Conservation (phyloP, 164 flowering plant species). For the Hamamelis virginiana region DNA sequence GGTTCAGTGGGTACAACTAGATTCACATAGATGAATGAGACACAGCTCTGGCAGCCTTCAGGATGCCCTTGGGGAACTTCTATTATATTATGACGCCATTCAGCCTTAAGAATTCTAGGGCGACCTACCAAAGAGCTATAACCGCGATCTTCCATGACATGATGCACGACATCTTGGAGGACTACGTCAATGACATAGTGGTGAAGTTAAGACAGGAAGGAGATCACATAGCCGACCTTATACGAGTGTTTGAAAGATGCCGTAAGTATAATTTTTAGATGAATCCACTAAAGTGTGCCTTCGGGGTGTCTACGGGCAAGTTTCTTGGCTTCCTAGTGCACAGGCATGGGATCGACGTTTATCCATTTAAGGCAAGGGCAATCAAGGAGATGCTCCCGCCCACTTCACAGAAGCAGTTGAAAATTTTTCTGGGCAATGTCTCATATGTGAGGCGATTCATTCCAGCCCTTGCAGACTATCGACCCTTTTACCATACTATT, state of each 20-base stretch:
- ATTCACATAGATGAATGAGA: background rate
- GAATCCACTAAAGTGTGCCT: too few relatives aligned
- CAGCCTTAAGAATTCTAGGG: background rate
- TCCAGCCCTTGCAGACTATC: background rate
- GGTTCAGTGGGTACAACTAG: background rate
- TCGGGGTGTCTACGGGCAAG: too few relatives aligned
- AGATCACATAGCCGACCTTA: background rate
- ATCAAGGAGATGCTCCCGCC: too few relatives aligned
- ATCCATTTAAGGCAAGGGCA: background rate
- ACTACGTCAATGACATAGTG: background rate
- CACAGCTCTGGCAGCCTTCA: too few relatives aligned
- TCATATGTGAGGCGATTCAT: background rate
- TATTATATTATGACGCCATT: background rate
- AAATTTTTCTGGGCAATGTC: background rate
- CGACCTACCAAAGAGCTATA: too few relatives aligned
- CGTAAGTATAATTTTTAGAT: too few relatives aligned
- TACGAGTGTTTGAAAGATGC: background rate
- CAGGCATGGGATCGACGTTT: too few relatives aligned
- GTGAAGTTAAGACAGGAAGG: background rate
- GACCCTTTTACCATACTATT: too few relatives aligned
- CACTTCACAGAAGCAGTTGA: too few relatives aligned
- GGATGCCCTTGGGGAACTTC: background rate
- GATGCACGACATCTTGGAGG: too few relatives aligned
- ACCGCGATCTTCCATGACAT: too few relatives aligned
- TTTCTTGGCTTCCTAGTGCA: too few relatives aligned